A percentile compares a stretch with the other conserved stretches of the same genome.
Evolutionary conservation across 352 stramenopile genomes (phyloP).

Genomic region (Globisporangium nunn): DNA sequence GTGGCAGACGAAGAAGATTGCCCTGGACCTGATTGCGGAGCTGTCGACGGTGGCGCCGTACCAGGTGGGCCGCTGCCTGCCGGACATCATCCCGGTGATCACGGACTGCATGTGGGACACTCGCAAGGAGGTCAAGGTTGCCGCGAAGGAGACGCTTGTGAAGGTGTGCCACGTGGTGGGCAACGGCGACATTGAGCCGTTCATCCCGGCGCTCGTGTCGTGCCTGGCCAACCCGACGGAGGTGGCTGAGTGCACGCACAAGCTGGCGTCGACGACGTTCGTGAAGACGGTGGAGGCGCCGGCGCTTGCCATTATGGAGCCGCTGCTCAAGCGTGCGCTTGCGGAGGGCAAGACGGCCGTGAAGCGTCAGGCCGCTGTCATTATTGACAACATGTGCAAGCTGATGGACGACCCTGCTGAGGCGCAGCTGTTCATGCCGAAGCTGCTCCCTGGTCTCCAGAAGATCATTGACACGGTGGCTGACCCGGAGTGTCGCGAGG

Average conservation of each 20-base stretch:
- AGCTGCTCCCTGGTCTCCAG: slow-evolving; percentile 95
- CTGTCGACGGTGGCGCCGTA: slow-evolving; percentile 91
- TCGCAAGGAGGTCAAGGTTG: slow-evolving; percentile 96
- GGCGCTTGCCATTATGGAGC: slow-evolving; percentile 96
- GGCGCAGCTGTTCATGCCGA: slow-evolving; percentile 96
- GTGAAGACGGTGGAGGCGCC: slow-evolving; percentile 97
- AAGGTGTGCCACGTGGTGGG: slow-evolving; percentile 95
- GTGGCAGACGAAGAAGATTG: slow-evolving; percentile 96
- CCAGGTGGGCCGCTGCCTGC: slow-evolving; percentile 93
- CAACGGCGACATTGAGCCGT: slow-evolving; percentile 99
- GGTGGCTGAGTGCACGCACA: slow-evolving; percentile 98
- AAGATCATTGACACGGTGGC: slow-evolving; percentile 95
- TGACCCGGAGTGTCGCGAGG: slow-evolving; percentile 95
- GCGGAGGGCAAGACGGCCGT: slow-evolving; percentile 94
- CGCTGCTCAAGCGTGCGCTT: slow-evolving; percentile 92
- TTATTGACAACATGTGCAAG: slow-evolving; percentile 99
- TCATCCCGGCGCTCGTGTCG: slow-evolving; percentile 96
- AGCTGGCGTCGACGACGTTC: slow-evolving; percentile 98
- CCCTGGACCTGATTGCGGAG: slow-evolving; percentile 91
- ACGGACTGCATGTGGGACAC: slow-evolving; percentile 99
- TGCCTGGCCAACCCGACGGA: slow-evolving; percentile 96
- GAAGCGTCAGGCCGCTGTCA: slow-evolving; percentile 97
- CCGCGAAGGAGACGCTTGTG: slow-evolving; percentile 92
- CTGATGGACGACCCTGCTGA: slow-evolving; percentile 96
- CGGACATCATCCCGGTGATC: slow-evolving; percentile 95